Conservation (phyloP, 2,329 filamentous ascomycete genomes). For the Nothophaeocryptopus gaeumannii region DNA sequence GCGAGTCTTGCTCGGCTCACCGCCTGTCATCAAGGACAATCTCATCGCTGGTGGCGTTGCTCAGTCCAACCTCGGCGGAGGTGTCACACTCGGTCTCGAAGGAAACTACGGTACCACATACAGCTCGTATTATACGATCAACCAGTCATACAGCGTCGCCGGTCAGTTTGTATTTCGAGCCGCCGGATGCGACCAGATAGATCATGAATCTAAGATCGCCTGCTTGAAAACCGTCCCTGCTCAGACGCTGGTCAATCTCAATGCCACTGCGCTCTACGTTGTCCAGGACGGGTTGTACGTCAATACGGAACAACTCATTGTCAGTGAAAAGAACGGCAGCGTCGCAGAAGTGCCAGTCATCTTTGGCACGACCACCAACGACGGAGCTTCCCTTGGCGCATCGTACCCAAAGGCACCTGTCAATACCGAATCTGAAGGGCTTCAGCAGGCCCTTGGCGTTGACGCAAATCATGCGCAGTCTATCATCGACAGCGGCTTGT, state of each 20-base stretch:
- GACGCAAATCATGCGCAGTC: constrained; percentile 38
- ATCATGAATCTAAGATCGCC: constrained; percentile 48
- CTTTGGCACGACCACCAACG: constrained; percentile 55
- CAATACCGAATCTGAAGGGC: constrained; percentile 42
- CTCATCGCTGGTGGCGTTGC: constrained; percentile 47
- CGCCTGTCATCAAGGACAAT: constrained; percentile 45
- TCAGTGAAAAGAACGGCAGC: constrained; percentile 43
- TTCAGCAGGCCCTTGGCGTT: constrained; percentile 48
- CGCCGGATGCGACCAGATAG: constrained; percentile 52
- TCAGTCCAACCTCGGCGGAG: constrained; percentile 55
- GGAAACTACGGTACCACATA: constrained; percentile 60
- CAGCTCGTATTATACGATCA: constrained; percentile 57
- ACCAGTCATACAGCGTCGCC: constrained; percentile 49
- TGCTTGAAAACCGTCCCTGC: constrained; percentile 53
- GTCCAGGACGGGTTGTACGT: constrained; percentile 60
- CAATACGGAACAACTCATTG: constrained; percentile 49
- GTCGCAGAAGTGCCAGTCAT: constrained; percentile 54
- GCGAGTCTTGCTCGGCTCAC: constrained; percentile 53
- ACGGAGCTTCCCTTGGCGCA: constrained; percentile 54
- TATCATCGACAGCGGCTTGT: constrained; percentile 48
- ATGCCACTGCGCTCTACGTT: constrained; percentile 50
- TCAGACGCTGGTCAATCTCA: constrained; percentile 40
- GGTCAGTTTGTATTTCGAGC: constrained; percentile 52
- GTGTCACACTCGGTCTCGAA: constrained; percentile 54
- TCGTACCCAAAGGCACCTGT: constrained; percentile 47